phyloP scores from a whole-genome alignment of 352 stramenopile species.

The Phytophthora constricta region DNA sequence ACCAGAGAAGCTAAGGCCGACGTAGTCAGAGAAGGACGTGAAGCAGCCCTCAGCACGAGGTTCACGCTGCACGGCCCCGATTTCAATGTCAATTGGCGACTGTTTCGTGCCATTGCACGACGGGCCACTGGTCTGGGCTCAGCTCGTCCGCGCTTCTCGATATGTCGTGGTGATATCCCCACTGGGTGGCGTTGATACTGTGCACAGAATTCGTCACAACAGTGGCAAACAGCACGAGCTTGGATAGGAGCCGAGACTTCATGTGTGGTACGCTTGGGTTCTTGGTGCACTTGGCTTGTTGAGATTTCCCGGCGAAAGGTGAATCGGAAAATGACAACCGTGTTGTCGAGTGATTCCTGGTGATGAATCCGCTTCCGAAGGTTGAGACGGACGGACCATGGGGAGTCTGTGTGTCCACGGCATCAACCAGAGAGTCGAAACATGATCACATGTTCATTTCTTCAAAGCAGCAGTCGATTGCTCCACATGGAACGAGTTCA shows the following conservation, averaged over 20 bases:
- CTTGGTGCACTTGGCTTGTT: neutral
- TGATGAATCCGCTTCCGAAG: too few relatives aligned
- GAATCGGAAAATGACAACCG: neutral
- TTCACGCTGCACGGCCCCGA: neutral
- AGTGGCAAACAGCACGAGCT: neutral
- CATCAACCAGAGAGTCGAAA: too few relatives aligned
- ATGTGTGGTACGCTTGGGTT: neutral
- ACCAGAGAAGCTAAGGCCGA: constrained; percentile 45
- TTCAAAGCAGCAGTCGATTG: too few relatives aligned
- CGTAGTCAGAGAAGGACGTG: constrained; percentile 32
- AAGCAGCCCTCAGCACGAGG: constrained; percentile 14
- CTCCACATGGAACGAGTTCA: too few relatives aligned
- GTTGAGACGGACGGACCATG: too few relatives aligned
- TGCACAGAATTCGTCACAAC: neutral
- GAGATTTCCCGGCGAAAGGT: too few relatives aligned
- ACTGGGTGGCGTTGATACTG: neutral
- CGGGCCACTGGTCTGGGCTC: constrained; percentile 1
- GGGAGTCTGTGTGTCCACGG: too few relatives aligned
- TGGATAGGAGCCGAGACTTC: neutral
- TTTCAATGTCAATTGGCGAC: constrained; percentile 49
- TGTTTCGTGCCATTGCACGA: constrained; percentile 43
- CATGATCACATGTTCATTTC: too few relatives aligned
- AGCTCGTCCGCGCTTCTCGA: neutral
- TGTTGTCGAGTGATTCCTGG: too few relatives aligned
- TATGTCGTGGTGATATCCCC: neutral